Evolutionary conservation across 345 rosid species (phyloP).

Genomic region (Raphanus raphanistrum): DNA sequence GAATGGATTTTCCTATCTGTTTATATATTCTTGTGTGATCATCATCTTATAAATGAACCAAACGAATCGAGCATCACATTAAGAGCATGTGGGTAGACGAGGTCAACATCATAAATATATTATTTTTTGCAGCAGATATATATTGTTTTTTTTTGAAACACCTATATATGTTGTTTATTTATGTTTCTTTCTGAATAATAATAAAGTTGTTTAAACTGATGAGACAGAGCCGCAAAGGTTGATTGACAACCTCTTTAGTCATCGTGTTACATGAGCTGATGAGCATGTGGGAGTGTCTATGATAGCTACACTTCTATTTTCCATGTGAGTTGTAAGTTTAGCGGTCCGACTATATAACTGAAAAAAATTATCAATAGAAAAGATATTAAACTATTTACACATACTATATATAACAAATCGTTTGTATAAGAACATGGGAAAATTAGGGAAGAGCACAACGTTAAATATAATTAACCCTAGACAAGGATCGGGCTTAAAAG

Average conservation of each 20-base stretch:
- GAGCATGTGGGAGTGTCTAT: constrained; percentile 34
- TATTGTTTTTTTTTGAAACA: not conserved
- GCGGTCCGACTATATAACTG: no score
- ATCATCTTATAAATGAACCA: no score
- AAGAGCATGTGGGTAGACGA: constrained; percentile 26
- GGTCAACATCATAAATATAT: constrained; percentile 23
- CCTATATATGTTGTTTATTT: not conserved
- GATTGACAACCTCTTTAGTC: constrained; percentile 25
- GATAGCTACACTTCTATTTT: not conserved
- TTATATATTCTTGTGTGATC: no score
- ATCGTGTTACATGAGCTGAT: constrained; percentile 23
- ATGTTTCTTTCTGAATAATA: not conserved
- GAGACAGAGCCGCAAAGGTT: constrained; percentile 34
- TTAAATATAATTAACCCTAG: not conserved
- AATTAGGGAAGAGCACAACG: not conserved
- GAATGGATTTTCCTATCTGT: no score
- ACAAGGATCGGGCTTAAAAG: not conserved
- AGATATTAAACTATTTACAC: not conserved
- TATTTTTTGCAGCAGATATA: not conserved
- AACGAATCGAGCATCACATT: no score
- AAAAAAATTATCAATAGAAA: no score
- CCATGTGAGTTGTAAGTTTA: not conserved
- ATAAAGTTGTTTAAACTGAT: constrained; percentile 21
- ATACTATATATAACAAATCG: not conserved
- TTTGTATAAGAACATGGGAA: not conserved